These are phyloP conservation scores for Metrosideros polymorpha DNA, from an alignment of 441 rosid genomes.

Conservation along the genomic window DNA sequence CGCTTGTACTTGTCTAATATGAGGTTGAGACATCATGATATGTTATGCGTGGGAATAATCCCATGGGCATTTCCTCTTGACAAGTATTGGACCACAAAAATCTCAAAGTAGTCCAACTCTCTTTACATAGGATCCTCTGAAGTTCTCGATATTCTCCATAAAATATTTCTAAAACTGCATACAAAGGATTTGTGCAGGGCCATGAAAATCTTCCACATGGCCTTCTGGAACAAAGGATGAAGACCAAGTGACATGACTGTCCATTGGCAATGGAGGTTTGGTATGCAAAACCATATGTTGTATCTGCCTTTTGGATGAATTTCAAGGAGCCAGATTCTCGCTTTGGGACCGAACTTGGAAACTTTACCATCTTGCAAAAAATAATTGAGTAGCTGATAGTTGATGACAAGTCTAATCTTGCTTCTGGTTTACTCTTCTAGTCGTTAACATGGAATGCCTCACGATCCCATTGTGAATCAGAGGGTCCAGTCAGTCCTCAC, in stretches of 20 bases:
- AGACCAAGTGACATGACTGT: not conserved
- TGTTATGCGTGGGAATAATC: not conserved
- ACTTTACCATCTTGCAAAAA: not conserved
- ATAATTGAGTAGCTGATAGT: not conserved
- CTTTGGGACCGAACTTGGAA: not conserved
- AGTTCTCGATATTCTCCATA: fast-evolving
- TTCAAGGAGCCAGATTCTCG: fast-evolving
- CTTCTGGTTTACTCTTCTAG: not conserved
- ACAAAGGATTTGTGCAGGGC: not conserved
- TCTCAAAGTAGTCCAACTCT: not conserved
- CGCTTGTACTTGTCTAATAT: fast-evolving
- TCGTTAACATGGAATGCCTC: not conserved
- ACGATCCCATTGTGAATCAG: not conserved
- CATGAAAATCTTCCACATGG: not conserved
- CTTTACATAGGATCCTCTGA: fast-evolving
- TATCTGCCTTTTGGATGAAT: not conserved
- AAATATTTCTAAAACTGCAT: not conserved
- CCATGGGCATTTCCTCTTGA: not conserved
- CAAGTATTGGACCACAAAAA: fast-evolving
- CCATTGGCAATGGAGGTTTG: not conserved
- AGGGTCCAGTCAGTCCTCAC: not conserved
- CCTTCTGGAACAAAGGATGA: fast-evolving
- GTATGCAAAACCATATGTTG: not conserved
- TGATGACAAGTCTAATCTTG: not conserved
- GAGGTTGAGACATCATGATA: fast-evolving